Base-by-base conservation (phyloP, 2,329 filamentous ascomycete species). In the Cercospora canescens region DNA sequence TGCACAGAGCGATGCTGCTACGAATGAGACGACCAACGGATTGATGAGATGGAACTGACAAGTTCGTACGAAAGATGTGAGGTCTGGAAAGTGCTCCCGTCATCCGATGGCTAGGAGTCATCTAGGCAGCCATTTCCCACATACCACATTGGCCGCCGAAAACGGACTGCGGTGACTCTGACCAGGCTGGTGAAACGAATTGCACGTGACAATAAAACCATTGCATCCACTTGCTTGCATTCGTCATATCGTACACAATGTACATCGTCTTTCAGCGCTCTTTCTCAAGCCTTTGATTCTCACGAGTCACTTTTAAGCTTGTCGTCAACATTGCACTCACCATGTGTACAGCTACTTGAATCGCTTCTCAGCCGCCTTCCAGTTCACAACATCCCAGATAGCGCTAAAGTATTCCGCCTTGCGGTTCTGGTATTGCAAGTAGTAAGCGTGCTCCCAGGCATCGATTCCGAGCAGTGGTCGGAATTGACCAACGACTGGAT, bases 381-480 rank as follows among this genome's bases (percentile, higher is more conserved):
- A 97, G 88, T 97, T 97, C 80, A 97, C 84, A 58, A 97, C 93
- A 73, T 96, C 92, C 94, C 94, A 97, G 79, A 97, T 91, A 66
- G 92, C 92, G 75, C 87, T 87, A 81, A 97, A 97, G 86, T 97
- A 97, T 84, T 97, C 93, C 65, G 91, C 93, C 88, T 97, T 97
- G 81, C 93, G 90, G 86, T 97, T 97, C 88, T 97, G 87, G 83
- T 97, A 97, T 84, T 97, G 92, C 69, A 97, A 86, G 83, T 96
- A 96, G 85, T 96, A 96, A 60, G 93, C 93, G 82, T 97, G 93
- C 85, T 97, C 93, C 93, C 93, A 97, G 62, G 93, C 94, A 83
- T 97, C 94, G 75, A 97, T 90, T 64, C 94, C 94, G 55, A 97
- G 83, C 57, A 97, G 84, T 39, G 94, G 94, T 75, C 88, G 86